Percentiles rank a stretch among this genome's conserved stretches.
Conservation (phyloP, 352 stramenopile species). For the Pythium coloratum region DNA sequence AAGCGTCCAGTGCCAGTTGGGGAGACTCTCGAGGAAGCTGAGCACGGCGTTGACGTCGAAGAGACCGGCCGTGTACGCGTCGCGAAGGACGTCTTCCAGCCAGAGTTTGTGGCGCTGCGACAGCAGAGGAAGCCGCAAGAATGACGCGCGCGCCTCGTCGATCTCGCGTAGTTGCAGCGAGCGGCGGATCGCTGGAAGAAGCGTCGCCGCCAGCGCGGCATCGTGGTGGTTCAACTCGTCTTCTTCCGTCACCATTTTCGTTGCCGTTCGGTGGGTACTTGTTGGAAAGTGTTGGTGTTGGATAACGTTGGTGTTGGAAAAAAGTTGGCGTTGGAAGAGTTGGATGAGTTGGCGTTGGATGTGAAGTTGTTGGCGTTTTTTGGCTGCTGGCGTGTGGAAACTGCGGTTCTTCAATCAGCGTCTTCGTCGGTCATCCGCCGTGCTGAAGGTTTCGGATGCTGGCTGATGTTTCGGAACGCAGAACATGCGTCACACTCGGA, state of each 20-base stretch:
- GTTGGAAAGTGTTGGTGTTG: not conserved
- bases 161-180: conserved; percentile 55
- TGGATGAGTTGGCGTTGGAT: not conserved
- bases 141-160: conserved; percentile 48
- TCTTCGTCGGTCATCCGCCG: not conserved
- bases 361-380: conserved; percentile 1
- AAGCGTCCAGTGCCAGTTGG: conserved; percentile 70
- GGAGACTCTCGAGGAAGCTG: conserved; percentile 67
- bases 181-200: conserved; percentile 19
- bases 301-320: not conserved
- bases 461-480: not conserved
- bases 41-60: conserved; percentile 66
- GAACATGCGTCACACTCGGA: not conserved
- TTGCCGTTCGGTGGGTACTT: not conserved
- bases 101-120: conserved; percentile 38
- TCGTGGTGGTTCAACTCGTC: conserved; percentile 2
- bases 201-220: conserved; percentile 8
- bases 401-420: not conserved
- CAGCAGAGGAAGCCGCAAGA: conserved; percentile 61
- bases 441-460: not conserved
- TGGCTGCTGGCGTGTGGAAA: not conserved
- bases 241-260: not conserved
- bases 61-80: conserved; percentile 63
- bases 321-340: not conserved
- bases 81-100: conserved; percentile 55